phyloP scores from a whole-genome alignment of 441 rosid genomes.

The Pelargonium australe region DNA sequence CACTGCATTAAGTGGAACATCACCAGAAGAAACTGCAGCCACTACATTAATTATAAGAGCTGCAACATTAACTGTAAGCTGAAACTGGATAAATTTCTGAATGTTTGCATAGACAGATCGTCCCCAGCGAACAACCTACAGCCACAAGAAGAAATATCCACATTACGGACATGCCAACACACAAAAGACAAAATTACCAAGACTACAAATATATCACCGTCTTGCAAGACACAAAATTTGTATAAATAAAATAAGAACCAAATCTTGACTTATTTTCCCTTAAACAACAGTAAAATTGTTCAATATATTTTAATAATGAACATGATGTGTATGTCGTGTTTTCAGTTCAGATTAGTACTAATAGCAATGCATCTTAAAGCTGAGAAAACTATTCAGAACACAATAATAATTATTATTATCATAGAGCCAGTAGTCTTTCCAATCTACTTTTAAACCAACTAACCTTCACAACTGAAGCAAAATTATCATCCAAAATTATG shows the following conservation, averaged over 20 bases:
- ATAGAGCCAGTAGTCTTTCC: background rate
- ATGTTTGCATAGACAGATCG: conserved; percentile 97
- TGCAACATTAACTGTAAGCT: conserved; percentile 95
- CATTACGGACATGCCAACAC: background rate
- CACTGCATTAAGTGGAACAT: conserved; percentile 95
- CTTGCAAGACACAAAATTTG: no score
- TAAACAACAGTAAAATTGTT: no score
- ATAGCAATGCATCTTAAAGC: background rate
- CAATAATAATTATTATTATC: background rate
- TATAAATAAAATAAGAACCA: no score
- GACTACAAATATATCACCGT: no score
- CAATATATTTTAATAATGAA: no score
- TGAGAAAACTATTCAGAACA: background rate
- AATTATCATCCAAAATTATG: conserved; percentile 86
- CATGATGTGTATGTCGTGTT: background rate
- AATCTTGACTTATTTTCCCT: no score
- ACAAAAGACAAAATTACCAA: no score
- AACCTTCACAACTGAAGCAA: conserved; percentile 91
- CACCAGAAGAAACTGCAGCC: conserved; percentile 87
- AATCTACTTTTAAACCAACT: conserved; percentile 7
- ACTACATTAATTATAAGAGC: conserved; percentile 90
- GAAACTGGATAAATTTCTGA: conserved; percentile 98
- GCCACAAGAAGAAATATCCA: conserved; percentile 13
- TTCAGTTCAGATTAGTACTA: background rate
- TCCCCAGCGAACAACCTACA: conserved; percentile 96